Percentiles rank a stretch among this genome's conserved stretches.
Conservation (phyloP, 192 early-diverging fungal species). For the Piromyces finnis region DNA sequence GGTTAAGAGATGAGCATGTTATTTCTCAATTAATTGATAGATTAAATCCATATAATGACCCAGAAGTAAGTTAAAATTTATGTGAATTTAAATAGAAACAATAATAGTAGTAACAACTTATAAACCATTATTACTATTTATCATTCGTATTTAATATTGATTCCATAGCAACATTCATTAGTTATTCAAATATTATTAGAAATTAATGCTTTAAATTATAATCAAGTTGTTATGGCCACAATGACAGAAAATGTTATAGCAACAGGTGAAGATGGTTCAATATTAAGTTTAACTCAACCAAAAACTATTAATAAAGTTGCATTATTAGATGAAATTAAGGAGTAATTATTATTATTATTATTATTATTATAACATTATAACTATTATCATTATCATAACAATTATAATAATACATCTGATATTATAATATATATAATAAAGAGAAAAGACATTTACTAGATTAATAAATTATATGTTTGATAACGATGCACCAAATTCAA, state of each 20-base stretch:
- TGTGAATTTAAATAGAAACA: too few relatives aligned
- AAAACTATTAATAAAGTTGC: conserved; percentile 14
- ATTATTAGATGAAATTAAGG: conserved; percentile 23
- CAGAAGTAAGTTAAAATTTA: not conserved
- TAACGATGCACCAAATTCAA: conserved; percentile 48
- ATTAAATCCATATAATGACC: not conserved
- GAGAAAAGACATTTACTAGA: conserved; percentile 52
- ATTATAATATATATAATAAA: conserved; percentile 18
- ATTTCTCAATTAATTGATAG: not conserved
- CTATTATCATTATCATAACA: not conserved
- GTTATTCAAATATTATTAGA: not conserved
- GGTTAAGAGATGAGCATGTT: not conserved
- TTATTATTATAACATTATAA: not conserved
- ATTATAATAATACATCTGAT: too few relatives aligned
- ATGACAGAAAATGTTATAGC: not conserved
- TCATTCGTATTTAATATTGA: too few relatives aligned
- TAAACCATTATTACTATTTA: too few relatives aligned
- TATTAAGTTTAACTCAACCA: not conserved
- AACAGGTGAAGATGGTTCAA: not conserved
- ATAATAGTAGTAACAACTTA: too few relatives aligned
- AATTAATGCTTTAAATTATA: conserved; percentile 2
- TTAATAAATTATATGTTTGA: conserved; percentile 82
- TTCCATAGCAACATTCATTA: not conserved
- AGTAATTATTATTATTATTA: not conserved
- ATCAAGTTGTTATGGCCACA: not conserved